phyloP scores from a whole-genome alignment of 75 land plant genomes.

The Cryptomeria japonica region DNA sequence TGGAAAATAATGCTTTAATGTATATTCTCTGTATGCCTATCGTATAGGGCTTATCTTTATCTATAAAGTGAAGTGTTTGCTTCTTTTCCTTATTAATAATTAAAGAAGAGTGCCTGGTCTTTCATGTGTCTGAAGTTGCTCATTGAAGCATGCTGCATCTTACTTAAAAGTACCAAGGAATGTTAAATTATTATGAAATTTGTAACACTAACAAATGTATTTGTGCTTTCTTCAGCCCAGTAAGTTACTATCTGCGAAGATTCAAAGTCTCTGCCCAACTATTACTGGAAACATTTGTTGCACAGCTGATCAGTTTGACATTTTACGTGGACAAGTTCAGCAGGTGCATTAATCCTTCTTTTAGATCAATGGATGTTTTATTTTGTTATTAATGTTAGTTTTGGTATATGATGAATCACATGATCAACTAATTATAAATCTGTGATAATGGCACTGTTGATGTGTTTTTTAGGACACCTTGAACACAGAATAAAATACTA shows the following conservation, averaged over 20 bases:
- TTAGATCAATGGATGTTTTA: background rate
- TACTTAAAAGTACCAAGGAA: background rate
- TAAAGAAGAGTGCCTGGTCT: background rate
- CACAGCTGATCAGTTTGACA: conserved; percentile 75
- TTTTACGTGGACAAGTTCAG: conserved; percentile 77
- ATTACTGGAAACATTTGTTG: conserved; percentile 93
- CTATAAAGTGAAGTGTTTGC: background rate
- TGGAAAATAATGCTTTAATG: background rate
- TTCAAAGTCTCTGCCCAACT: conserved; percentile 94
- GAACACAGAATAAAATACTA: no score
- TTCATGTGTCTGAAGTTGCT: background rate
- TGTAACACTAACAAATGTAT: background rate
- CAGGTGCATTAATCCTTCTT: conserved; percentile 52
- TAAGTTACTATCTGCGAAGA: conserved; percentile 71
- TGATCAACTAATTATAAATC: background rate
- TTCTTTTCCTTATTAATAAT: background rate
- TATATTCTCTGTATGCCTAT: background rate
- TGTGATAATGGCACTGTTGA: background rate
- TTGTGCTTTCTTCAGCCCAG: conserved; percentile 63
- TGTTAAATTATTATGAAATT: background rate
- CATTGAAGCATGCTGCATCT: background rate
- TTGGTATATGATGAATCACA: background rate
- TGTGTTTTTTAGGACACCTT: no score
- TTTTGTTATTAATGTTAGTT: background rate
- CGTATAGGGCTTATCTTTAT: background rate